A percentile compares a stretch with the other conserved stretches of the same genome.
Conservation (phyloP, 257 asterid genomes). For the Gynochthodes officinalis region DNA sequence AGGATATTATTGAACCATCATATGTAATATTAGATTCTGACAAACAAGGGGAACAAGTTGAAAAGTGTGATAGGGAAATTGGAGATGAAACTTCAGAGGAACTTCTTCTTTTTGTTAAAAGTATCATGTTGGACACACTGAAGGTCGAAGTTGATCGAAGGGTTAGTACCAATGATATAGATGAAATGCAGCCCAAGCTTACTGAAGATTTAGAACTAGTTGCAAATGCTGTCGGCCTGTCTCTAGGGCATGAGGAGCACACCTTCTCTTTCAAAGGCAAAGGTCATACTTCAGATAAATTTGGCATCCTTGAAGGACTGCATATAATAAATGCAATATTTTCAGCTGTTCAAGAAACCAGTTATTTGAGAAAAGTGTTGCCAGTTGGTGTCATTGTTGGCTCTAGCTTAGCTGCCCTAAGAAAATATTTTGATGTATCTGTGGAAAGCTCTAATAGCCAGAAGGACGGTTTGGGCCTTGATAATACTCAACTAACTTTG, state of each 20-base stretch:
- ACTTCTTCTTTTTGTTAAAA: conserved; percentile 39
- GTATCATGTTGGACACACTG: conserved; percentile 54
- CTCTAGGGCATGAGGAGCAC: conserved; percentile 38
- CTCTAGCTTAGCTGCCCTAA: conserved; percentile 70
- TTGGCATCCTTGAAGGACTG: conserved; percentile 55
- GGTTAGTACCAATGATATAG: conserved; percentile 42
- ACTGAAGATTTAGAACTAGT: conserved; percentile 61
- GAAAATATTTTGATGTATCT: conserved; percentile 57
- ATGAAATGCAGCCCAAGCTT: conserved; percentile 62
- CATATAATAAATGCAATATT: conserved; percentile 53
- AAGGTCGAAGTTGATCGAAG: conserved; percentile 76
- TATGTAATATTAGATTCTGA: conserved; percentile 55
- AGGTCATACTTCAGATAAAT: conserved; percentile 32
- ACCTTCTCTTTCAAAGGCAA: conserved; percentile 15
- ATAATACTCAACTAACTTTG: conserved; percentile 28
- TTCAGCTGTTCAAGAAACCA: conserved; percentile 63
- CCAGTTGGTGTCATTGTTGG: conserved; percentile 93
- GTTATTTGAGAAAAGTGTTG: conserved; percentile 54
- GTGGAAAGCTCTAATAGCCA: conserved; percentile 37
- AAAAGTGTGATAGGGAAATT: conserved; percentile 31
- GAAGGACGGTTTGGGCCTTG: conserved; percentile 28
- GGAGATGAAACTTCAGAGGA: conserved; percentile 28
- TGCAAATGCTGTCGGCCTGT: conserved; percentile 67
- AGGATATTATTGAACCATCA: conserved; percentile 62
- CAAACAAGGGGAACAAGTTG: conserved; percentile 31